Evolutionary conservation across 139 green algal genomes (phyloP), one percentile per base, ranked within the genome.

Genomic region (Chlamydomonas schloesseri): DNA sequence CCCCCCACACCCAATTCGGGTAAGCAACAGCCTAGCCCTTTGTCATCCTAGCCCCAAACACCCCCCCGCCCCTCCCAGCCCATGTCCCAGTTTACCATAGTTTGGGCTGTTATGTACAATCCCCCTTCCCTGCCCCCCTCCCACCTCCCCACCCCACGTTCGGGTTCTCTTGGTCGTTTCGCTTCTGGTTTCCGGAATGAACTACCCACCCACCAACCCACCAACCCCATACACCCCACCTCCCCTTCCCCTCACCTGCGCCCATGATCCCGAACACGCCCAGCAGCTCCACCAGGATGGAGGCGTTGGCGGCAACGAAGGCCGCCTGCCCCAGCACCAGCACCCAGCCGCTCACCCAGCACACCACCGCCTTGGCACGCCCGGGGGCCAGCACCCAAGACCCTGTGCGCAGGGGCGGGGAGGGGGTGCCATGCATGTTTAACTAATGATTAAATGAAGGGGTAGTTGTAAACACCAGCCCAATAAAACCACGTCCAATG

Each of bases 321-420:
- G 69, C 46, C 8, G 53, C 70, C 53, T 86, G 81, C 8, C 81
- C 81, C 81, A 79, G 55, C 50, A 79, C 15, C 50, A 71, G 24
- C 50, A 79, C 26, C 81, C 81, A 86, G 23, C 81, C 81, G 37
- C 50, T 79, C 18, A 86, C 33, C 81, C 81, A 86, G 81, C 81
- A 79, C 33, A 29, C 28, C 81, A 86, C 36, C 24, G 69, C 33
- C 55, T 34, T 53, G 26, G 53, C 3, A 0, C 74, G 53, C 5
- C 33, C 33, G 20, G 74, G 74, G 31, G 74, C 74, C 34, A 81
- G 31, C 1, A 33, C 55, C 74, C 74, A 73, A 4, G 78, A 34
- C 78, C 42, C 42, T 50, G 42, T 5, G 42, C 42, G 42, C 42
- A 8, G 42, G 42, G n/a, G n/a, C n/a, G n/a, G n/a, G n/a, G n/a